Base-by-base conservation (phyloP, 2,329 filamentous ascomycete species). In the Colletotrichum australisinense region DNA sequence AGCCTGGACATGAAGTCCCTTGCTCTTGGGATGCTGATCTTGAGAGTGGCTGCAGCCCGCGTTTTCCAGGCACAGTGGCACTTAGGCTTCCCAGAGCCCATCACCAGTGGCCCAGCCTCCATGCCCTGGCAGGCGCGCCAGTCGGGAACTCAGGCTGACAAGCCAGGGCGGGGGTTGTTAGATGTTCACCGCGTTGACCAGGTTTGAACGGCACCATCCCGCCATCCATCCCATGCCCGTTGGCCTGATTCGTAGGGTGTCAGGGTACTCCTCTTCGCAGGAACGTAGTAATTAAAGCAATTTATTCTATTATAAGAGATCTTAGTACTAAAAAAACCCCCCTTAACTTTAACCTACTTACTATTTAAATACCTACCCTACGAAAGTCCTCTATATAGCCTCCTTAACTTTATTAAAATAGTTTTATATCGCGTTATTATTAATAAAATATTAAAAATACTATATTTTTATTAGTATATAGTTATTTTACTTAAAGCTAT, bases 61-160 rank as follows among this genome's bases (percentile, higher is more conserved):
- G 38, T 42, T 42, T 42, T 42, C 42, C 42, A 49, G 42, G 14
- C 38, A 42, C 16, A 42, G 38, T 42, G 38, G 38, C 38, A 42
- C 38, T 19, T 42, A 16, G 38, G 19, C 42, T 49, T 7, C 42
- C 55, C 9, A n/a, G n/a, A 57, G 55, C 32, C 55, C 30, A 8
- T 30, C 63, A 32, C 16, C 22, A 42, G 49, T 55, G 22, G 42
- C 35, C 67, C 42, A 65, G 32, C 56, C 38, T 62, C 22, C 35
- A 19, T 26, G 53, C 52, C 58, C 69, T 71, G 57, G 46, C 63
- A 68, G 53, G 35, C 64, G 64, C 57, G 55, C 70, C 66, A 73
- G 70, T 73, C 66, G 66, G 70, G 59, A 69, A 65, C 60, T 28
- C 55, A 30, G 30, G 30, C 32, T n/a, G 24, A 22, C 14, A 67